Evolutionary conservation across 108 stramenopile species (phyloP).

Genomic region (Ochromonas danica): DNA sequence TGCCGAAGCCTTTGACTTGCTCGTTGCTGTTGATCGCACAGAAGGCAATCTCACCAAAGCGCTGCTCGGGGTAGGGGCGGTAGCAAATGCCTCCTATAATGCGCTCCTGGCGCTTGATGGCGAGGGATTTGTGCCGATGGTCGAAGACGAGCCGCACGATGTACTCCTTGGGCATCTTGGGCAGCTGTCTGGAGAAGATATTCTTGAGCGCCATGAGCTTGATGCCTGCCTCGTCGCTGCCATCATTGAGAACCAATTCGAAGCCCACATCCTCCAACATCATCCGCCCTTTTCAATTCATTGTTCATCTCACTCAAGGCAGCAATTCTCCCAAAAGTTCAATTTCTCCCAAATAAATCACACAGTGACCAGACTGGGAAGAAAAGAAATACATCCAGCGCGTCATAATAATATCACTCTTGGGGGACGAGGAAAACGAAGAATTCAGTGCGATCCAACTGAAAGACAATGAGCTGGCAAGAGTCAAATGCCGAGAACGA

Average conservation of each 20-base stretch:
- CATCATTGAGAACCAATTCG: slow-evolving; percentile 68
- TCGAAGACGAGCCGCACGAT: slow-evolving; percentile 97
- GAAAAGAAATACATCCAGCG: too few relatives aligned
- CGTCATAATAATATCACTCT: too few relatives aligned
- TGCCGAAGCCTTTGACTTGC: slow-evolving; percentile 88
- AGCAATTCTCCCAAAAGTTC: too few relatives aligned
- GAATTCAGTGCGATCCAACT: too few relatives aligned
- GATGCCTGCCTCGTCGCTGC: slow-evolving; percentile 66
- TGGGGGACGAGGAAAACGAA: too few relatives aligned
- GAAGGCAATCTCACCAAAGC: slow-evolving; percentile 96
- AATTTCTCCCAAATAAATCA: too few relatives aligned
- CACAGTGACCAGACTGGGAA: too few relatives aligned
- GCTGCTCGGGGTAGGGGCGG: slow-evolving; percentile 75
- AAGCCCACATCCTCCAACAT: slow-evolving; percentile 40
- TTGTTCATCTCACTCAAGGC: too few relatives aligned
- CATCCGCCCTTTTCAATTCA: too few relatives aligned
- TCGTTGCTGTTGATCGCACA: slow-evolving; percentile 88
- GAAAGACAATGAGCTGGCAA: too few relatives aligned
- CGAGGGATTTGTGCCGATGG: slow-evolving; percentile 79
- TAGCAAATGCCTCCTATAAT: slow-evolving; percentile 97
- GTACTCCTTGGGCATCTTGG: slow-evolving; percentile 96
- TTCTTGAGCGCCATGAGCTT: slow-evolving; percentile 85
- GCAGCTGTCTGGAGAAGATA: slow-evolving; percentile 91
- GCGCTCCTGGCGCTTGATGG: slow-evolving; percentile 69
- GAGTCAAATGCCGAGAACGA: too few relatives aligned